These are phyloP conservation scores for Aspergillus hiratsukae DNA, from an alignment of 2,329 filamentous ascomycete species.

Conservation along the genomic window DNA sequence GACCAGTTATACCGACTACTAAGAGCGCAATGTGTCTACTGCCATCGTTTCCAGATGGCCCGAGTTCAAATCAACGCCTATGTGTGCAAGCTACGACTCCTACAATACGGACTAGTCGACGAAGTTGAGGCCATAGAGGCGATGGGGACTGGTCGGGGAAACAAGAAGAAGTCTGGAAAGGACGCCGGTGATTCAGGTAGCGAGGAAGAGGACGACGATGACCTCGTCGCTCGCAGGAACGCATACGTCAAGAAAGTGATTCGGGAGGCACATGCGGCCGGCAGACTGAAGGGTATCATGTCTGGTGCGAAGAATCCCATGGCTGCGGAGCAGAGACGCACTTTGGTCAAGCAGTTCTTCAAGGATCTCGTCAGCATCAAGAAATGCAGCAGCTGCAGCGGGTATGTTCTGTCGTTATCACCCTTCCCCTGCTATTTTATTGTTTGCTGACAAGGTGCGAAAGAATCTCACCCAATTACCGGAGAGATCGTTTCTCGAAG, in stretches of 20 bases:
- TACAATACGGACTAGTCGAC: conserved; percentile 76
- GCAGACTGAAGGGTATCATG: conserved; percentile 38
- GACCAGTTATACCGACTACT: conserved; percentile 84
- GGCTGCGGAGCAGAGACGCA: conserved; percentile 69
- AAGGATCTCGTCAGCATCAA: conserved; percentile 64
- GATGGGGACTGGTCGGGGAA: conserved; percentile 41
- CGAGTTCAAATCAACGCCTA: conserved; percentile 72
- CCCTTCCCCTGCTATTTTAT: conserved; percentile 1
- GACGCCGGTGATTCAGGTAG: conserved; percentile 60
- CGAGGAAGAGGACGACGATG: conserved; percentile 52
- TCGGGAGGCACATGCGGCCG: conserved; percentile 52
- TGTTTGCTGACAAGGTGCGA: conserved; percentile 16
- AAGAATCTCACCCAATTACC: conserved; percentile 74
- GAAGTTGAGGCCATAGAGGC: conserved; percentile 60
- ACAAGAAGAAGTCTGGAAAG: conserved; percentile 40
- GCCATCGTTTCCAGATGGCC: conserved; percentile 78
- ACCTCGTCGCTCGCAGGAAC: conserved; percentile 53
- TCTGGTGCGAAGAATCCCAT: conserved; percentile 73
- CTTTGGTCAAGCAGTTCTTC: conserved; percentile 77
- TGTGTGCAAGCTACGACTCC: conserved; percentile 75
- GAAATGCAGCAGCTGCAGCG: conserved; percentile 63
- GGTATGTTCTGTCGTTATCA: conserved; percentile 32
- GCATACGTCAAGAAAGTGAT: conserved; percentile 71
- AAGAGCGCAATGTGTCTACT: conserved; percentile 85
- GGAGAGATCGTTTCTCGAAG: conserved; percentile 88